Evolutionary conservation across 768 basidiomycete species (phyloP), one percentile per base, ranked within the genome.

Genomic region (Phanerochaete sordida): DNA sequence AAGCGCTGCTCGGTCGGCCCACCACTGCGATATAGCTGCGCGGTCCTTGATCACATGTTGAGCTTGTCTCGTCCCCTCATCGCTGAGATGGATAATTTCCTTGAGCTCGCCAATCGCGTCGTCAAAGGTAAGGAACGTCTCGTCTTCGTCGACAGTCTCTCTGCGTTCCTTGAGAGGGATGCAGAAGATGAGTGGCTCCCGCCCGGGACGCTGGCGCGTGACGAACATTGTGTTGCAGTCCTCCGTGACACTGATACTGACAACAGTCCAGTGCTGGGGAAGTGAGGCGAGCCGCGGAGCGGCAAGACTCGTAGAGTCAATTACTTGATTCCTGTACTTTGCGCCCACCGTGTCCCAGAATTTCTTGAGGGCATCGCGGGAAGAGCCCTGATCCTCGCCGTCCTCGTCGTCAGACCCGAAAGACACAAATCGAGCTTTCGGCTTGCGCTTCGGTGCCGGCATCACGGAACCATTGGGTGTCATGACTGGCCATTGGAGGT

Each of bases 161-260:
- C 94, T 77, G 49, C 91, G 80, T 12, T 90, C 90, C 62, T 92
- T 90, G 24, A 98, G 77, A 0, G 97, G 96, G 1, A 98, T 78
- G 62, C 91, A 92, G 72, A 98, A 94, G 13, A 98, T 78, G 26
- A 98, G 76, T 0, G 94, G 90, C 3, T 81, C 73, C 16, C 73
- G 71, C 0, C 77, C 78, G 1, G 82, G 78, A 24, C 88, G 82
- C 65, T 93, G 88, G 16, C 95, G 86, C 3, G 91, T 86, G 47
- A 97, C 74, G 63, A 98, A 88, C 69, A 98, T 79, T 7, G 90
- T 89, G 62, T 83, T 87, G 62, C 85, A 86, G 67, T 97, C 93
- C 1, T 90, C 84, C 0, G 92, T 88, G 57, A 98, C 79, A 67
- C 81, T 90, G 65, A 98, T 85, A 62, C 88, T 91, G 59, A 97